These are phyloP conservation scores for Phytophthora boehmeriae DNA, from an alignment of 352 stramenopile genomes.

Conservation along the genomic window DNA sequence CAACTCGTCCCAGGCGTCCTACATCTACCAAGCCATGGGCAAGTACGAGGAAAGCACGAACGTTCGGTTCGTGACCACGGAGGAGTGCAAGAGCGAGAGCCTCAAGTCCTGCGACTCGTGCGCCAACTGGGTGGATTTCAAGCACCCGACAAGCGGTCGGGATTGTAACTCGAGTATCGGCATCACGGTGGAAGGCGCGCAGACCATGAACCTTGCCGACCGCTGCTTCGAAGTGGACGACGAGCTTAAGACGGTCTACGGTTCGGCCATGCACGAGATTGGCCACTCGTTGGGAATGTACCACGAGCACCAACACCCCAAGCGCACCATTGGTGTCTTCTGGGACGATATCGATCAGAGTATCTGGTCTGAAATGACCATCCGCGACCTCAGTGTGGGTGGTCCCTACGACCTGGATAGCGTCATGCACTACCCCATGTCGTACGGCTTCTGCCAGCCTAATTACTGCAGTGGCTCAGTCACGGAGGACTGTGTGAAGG, in stretches of 20 bases:
- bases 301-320: conserved; percentile 83
- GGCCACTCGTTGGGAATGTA: conserved; percentile 79
- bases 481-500: conserved; percentile 52
- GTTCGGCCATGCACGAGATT: conserved; percentile 84
- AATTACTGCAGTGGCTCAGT: conserved; percentile 49
- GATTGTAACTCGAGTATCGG: conserved; percentile 85
- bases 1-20: conserved; percentile 50
- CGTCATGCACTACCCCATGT: conserved; percentile 84
- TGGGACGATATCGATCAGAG: conserved; percentile 76
- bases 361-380: conserved; percentile 77
- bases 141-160: conserved; percentile 66
- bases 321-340: conserved; percentile 72
- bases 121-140: conserved; percentile 78
- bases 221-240: conserved; percentile 81
- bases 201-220: conserved; percentile 78
- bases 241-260: conserved; percentile 73
- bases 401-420: conserved; percentile 72
- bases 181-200: conserved; percentile 60
- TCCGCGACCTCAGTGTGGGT: conserved; percentile 68
- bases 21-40: conserved; percentile 73
- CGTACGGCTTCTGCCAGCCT: conserved; percentile 79
- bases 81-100: conserved; percentile 51
- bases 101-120: conserved; percentile 69
- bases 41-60: conserved; percentile 72
- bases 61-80: conserved; percentile 69